Percentiles rank a stretch among this genome's conserved stretches.
phyloP scores from a whole-genome alignment of 768 basidiomycete species.

The Favolaschia claudopus region DNA sequence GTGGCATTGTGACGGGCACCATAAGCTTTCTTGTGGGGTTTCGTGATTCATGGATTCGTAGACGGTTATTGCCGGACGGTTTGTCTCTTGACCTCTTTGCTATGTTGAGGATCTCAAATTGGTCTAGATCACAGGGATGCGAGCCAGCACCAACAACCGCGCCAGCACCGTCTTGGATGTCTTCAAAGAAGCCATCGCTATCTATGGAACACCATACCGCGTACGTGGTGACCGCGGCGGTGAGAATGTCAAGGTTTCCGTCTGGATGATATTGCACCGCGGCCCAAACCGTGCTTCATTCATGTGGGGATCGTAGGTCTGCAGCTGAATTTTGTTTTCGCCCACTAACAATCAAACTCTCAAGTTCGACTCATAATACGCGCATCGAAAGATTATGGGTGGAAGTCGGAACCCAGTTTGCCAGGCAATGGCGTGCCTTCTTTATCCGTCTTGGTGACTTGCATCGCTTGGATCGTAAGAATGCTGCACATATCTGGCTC shows the following conservation, averaged over 20 bases:
- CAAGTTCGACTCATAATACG: constrained; percentile 48
- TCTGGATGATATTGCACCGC: constrained; percentile 41
- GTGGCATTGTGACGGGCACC: constrained; percentile 37
- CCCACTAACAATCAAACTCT: no score
- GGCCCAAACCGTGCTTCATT: constrained; percentile 41
- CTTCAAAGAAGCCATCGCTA: constrained; percentile 29
- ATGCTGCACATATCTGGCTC: constrained; percentile 50
- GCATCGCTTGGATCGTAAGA: constrained; percentile 40
- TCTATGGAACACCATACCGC: constrained; percentile 39
- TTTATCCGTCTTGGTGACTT: constrained; percentile 43
- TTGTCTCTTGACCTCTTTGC: neutral
- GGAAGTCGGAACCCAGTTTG: constrained; percentile 50
- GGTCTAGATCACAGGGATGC: constrained; percentile 33
- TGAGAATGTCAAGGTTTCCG: constrained; percentile 42
- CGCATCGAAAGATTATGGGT: constrained; percentile 53
- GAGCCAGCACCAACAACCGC: constrained; percentile 36
- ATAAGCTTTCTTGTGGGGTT: constrained; percentile 36
- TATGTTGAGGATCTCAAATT: no score
- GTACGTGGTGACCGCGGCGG: constrained; percentile 43
- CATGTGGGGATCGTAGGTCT: constrained; percentile 42
- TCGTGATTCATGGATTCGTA: constrained; percentile 38
- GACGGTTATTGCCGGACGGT: constrained; percentile 42
- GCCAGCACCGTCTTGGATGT: constrained; percentile 37
- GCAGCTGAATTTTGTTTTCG: neutral
- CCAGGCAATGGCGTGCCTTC: constrained; percentile 48